phyloP scores from a whole-genome alignment of 2,329 filamentous ascomycete genomes.

The Fusarium tupiense region DNA sequence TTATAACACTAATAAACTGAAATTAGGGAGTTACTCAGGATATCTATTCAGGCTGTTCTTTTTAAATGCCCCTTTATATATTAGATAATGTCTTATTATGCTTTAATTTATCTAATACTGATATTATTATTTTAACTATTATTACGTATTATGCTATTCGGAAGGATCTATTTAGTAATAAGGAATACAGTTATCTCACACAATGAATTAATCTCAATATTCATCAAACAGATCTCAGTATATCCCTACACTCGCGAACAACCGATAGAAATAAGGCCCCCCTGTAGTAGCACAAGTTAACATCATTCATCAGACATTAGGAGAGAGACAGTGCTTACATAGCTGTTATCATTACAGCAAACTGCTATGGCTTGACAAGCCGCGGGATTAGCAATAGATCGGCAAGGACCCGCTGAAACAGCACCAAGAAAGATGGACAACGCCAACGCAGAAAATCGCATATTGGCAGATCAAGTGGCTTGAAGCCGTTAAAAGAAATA shows the following conservation, averaged over 20 bases:
- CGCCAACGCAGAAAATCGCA: neutral
- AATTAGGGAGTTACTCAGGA: rapidly evolving
- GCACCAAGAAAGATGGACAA: neutral
- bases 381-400: neutral
- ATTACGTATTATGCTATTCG: too few species aligned
- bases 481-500: neutral
- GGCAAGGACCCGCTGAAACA: neutral
- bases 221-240: rapidly evolving
- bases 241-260: neutral
- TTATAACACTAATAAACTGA: neutral
- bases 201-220: neutral
- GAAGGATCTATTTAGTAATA: rapidly evolving
- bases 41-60: rapidly evolving
- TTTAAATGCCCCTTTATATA: rapidly evolving
- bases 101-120: neutral
- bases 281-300: neutral
- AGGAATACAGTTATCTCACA: rapidly evolving
- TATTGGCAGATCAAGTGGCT: neutral
- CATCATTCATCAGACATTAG: too few species aligned
- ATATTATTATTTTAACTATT: too few species aligned
- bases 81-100: rapidly evolving
- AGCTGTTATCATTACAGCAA: neutral
- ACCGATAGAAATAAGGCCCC: neutral
- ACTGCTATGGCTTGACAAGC: neutral
- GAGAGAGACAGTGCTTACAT: neutral